Evolutionary conservation across 148 eudicot genomes (phyloP).

Genomic region (Salicornia ramosissima): DNA sequence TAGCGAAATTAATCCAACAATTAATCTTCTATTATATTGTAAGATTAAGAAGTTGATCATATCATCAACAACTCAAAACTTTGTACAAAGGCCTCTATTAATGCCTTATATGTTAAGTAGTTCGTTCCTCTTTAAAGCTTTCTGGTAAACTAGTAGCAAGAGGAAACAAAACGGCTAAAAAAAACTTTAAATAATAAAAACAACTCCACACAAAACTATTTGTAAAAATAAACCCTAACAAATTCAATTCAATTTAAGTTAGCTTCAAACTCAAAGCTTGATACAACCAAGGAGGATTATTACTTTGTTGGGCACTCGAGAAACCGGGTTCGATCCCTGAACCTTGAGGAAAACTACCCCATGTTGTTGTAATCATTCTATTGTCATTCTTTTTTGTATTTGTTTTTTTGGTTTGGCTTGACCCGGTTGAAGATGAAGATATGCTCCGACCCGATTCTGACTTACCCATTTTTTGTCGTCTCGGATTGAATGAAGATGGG

Average conservation of each 20-base stretch:
- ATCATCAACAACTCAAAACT: conserved; percentile 2
- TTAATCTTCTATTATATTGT: neutral
- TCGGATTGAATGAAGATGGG: conserved; percentile 33
- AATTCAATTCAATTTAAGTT: conserved; percentile 27
- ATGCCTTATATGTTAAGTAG: neutral
- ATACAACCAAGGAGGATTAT: conserved; percentile 60
- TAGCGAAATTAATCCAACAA: too few species aligned
- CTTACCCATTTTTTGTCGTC: conserved; percentile 27
- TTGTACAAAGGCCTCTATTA: conserved; percentile 7
- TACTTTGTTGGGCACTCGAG: conserved; percentile 21
- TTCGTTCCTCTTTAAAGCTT: neutral
- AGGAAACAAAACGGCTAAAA: neutral
- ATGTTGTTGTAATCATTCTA: neutral
- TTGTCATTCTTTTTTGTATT: conserved; percentile 13
- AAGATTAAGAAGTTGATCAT: conserved; percentile 5
- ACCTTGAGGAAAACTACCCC: conserved; percentile 27
- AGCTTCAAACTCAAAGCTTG: conserved; percentile 59
- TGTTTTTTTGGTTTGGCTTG: conserved; percentile 35
- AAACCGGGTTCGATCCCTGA: conserved; percentile 28
- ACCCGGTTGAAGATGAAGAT: conserved; percentile 72
- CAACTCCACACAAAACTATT: conserved; percentile 16
- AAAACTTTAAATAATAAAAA: neutral
- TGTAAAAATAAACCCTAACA: neutral
- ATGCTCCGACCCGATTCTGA: conserved; percentile 42
- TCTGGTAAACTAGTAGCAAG: neutral